A percentile compares a stretch with the other conserved stretches of the same genome.
phyloP scores from a whole-genome alignment of 164 flowering plant genomes.

The Aristolochia californica region DNA sequence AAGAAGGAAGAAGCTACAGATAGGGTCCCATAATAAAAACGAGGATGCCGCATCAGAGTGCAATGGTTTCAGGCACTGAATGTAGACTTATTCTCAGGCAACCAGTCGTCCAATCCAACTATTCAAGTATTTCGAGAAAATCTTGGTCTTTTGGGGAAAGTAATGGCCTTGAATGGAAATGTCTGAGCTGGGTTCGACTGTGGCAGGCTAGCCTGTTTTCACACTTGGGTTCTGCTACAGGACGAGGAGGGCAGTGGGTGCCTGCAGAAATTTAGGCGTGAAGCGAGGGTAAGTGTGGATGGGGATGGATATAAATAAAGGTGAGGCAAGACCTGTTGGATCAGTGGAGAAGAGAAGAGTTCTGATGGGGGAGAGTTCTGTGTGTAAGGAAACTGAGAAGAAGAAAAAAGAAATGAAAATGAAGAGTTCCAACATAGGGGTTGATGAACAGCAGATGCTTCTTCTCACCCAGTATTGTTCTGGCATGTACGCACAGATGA shows the following conservation, averaged over 20 bases:
- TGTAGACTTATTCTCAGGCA: no score
- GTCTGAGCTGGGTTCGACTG: not conserved
- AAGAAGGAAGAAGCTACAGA: no score
- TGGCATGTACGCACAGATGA: slow-evolving; percentile 17
- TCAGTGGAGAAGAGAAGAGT: not conserved
- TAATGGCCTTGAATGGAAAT: no score
- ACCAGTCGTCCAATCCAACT: no score
- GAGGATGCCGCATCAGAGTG: no score
- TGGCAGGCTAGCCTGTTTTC: not conserved
- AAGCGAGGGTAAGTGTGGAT: not conserved
- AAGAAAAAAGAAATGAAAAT: not conserved
- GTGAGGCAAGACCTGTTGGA: not conserved
- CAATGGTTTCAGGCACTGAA: no score
- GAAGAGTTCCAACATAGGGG: not conserved
- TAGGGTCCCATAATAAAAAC: no score
- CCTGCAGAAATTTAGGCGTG: not conserved
- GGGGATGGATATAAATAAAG: not conserved
- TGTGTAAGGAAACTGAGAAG: slow-evolving; percentile 1
- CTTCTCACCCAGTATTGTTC: slow-evolving; percentile 33
- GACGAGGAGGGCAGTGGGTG: not conserved
- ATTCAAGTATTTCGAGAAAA: no score
- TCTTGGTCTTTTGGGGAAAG: no score
- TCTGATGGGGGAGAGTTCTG: not conserved
- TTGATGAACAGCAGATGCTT: slow-evolving; percentile 23
- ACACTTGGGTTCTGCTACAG: not conserved